A percentile compares a stretch with the other conserved stretches of the same genome.
These are phyloP conservation scores for Lyophyllum semitale DNA, from an alignment of 768 basidiomycete species.

Conservation along the genomic window DNA sequence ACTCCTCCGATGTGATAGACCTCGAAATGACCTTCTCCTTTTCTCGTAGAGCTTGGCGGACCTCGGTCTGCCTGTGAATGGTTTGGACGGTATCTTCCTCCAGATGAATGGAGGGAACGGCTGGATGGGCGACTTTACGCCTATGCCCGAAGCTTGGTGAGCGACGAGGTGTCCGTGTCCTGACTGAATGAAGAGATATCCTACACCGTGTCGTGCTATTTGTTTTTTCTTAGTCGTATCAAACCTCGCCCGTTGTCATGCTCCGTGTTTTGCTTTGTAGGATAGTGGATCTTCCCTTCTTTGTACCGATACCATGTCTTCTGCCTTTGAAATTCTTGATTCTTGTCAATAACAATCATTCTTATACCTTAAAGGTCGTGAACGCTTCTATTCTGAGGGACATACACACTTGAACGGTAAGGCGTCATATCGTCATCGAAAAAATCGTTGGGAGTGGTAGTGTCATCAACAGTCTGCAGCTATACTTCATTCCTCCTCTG, in stretches of 20 bases:
- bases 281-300: not conserved
- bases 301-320: not conserved
- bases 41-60: conserved; percentile 75
- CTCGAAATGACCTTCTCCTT: not conserved
- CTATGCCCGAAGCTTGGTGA: conserved; percentile 88
- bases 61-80: conserved; percentile 88
- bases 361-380: not conserved
- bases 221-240: not conserved
- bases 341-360: not conserved
- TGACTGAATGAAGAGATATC: too few relatives aligned
- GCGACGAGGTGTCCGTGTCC: not conserved
- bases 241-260: not conserved
- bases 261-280: not conserved
- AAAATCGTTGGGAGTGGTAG: not conserved
- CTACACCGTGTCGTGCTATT: not conserved
- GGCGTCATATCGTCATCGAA: not conserved
- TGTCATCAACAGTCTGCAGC: not conserved
- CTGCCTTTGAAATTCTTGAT: not conserved
- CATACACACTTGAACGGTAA: not conserved
- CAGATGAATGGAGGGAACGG: conserved; percentile 70
- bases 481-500: conserved; percentile 48
- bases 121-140: conserved; percentile 74
- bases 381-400: not conserved
- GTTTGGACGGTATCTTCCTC: conserved; percentile 88
- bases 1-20: not conserved